Evolutionary conservation across 768 basidiomycete genomes (phyloP).

Genomic region (Filobasidium floriforme): DNA sequence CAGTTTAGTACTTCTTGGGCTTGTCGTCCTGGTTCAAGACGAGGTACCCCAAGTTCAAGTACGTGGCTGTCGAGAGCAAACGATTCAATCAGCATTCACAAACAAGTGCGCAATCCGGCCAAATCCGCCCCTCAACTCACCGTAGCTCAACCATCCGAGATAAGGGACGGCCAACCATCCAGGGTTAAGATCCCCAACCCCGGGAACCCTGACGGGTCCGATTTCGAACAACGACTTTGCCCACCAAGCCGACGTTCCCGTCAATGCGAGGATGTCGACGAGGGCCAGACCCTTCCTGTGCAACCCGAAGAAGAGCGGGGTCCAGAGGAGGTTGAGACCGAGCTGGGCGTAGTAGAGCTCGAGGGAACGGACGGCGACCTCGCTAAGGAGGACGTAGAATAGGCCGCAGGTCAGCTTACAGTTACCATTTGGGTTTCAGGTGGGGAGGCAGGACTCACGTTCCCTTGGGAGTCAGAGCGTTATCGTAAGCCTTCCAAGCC

Average conservation of each 20-base stretch:
- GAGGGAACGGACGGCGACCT: conserved; percentile 50
- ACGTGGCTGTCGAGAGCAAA: conserved; percentile 49
- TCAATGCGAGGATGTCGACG: conserved; percentile 53
- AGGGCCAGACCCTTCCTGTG: conserved; percentile 48
- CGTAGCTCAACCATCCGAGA: conserved; percentile 59
- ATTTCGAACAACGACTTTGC: conserved; percentile 55
- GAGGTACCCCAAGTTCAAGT: conserved; percentile 62
- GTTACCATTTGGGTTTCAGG: background rate
- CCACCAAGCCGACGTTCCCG: conserved; percentile 56
- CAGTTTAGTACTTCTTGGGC: conserved; percentile 1
- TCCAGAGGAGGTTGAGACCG: conserved; percentile 57
- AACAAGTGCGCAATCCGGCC: background rate
- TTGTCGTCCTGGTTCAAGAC: conserved; percentile 49
- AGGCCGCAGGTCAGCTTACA: background rate
- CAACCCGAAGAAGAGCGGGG: conserved; percentile 58
- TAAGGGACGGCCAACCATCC: conserved; percentile 60
- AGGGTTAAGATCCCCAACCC: conserved; percentile 47
- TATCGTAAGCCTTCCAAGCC: conserved; percentile 54
- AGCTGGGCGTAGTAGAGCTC: conserved; percentile 59
- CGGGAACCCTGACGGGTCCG: conserved; percentile 35
- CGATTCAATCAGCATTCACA: background rate
- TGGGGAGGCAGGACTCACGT: conserved; percentile 45
- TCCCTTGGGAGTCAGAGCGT: conserved; percentile 45
- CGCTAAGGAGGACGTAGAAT: conserved; percentile 34
- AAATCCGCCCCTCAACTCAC: conserved; percentile 25